Conservation (phyloP, 164 flowering plant species). For the Sextonia rubra region DNA sequence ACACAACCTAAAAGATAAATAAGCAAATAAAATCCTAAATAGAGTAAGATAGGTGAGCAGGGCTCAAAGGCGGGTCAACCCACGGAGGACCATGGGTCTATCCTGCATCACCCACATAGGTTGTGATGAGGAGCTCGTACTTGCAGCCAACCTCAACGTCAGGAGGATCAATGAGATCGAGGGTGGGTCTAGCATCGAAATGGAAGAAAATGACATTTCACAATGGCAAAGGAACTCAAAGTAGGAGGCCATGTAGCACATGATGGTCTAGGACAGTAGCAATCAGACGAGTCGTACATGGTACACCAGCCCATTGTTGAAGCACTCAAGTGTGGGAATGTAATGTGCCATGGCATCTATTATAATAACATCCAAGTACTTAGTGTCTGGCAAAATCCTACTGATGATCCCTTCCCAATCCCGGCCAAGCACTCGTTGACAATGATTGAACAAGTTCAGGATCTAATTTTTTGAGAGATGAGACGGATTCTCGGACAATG, state of each 20-base stretch:
- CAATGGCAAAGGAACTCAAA: constrained; percentile 62
- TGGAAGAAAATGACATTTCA: constrained; percentile 2
- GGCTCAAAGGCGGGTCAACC: too few species aligned
- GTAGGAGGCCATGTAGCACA: constrained; percentile 77
- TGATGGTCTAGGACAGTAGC: constrained; percentile 66
- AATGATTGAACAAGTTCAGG: constrained; percentile 44
- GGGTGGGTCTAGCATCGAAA: constrained; percentile 16
- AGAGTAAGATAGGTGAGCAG: too few species aligned
- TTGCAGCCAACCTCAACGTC: constrained; percentile 56
- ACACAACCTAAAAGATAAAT: too few species aligned
- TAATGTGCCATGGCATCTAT: constrained; percentile 88
- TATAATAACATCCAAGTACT: constrained; percentile 70
- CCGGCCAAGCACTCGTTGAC: constrained; percentile 37
- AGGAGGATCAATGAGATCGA: constrained; percentile 43
- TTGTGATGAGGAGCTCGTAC: constrained; percentile 66
- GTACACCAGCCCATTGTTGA: constrained; percentile 61
- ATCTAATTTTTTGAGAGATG: constrained; percentile 32
- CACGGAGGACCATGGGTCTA: too few species aligned
- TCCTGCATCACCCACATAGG: too few species aligned
- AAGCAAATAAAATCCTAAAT: too few species aligned
- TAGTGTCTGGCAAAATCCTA: constrained; percentile 75
- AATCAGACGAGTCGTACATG: constrained; percentile 82
- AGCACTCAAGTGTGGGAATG: constrained; percentile 58
- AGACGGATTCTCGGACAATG: constrained; percentile 30
- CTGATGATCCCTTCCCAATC: constrained; percentile 59